Evolutionary conservation across 805 yeast genomes (phyloP), one percentile per base, ranked within the genome.

Genomic region (Candida qinlingensis): DNA sequence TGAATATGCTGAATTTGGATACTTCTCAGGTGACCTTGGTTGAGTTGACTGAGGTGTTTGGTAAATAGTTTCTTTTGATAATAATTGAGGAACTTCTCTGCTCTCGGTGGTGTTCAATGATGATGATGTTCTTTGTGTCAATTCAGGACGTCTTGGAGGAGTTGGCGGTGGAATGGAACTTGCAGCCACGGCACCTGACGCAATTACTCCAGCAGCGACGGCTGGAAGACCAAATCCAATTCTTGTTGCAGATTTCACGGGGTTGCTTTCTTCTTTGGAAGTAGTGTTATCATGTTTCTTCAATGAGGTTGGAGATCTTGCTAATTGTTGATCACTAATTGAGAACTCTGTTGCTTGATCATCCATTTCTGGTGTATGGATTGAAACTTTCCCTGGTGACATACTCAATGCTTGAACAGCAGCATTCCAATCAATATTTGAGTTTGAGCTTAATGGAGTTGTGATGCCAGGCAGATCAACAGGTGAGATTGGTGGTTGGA

Each of bases 391-490:
- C 11, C 39, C 46, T 6, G 51, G 50, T 2, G 53, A 46, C 4
- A 36, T 13, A 35, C 46, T 39, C n/a, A 51, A 33, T 2, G 59
- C 61, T 26, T 53, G 53, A 19, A 57, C 40, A 1, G 61, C 53
- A 10, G 63, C 63, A 37, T 51, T 44, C 63, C 63, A 59, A 30
- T 59, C 61, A 10, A 58, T 47, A 34, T 49, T 48, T 1, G 55
- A 41, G 6, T 47, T 44, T 5, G 55, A 42, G 19, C 46, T 45
- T 6, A 52, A 6, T 11, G 55, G 53, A 0, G 53, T 52, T 27
- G 51, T 41, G 5, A 37, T 6, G 3, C 7, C 39, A 12, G n/a
- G 19, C 8, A 25, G 9, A 28, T 30, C 34, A n/a, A 19, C 37
- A 13, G 39, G 35, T 12, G 42, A 4, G 4, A 25, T 13, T 4